Evolutionary conservation across 2,329 filamentous ascomycete species (phyloP), one percentile per base, ranked within the genome.

Genomic region (Aureobasidium melanogenum): DNA sequence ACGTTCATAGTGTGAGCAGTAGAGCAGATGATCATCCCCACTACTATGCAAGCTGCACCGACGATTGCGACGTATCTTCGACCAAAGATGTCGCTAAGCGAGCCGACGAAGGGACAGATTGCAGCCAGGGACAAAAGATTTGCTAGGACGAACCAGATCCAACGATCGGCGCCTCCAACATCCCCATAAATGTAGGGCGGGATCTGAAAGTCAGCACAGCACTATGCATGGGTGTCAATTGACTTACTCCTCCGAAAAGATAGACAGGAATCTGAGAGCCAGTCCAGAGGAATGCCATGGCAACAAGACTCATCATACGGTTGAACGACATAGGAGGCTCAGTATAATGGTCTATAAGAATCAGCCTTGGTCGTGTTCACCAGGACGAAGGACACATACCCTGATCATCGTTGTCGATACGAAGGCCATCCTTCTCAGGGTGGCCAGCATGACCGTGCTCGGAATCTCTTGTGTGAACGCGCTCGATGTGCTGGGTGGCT

Each of bases 71-170:
- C 83, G 67, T 79, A 82, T 63, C 83, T 78, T 62, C 85, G 81
- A 58, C 85, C 84, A 52, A 87, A 73, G 7, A 87, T 73, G 73
- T 88, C 85, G 1, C 84, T 86, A 0, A 88, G 72, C 1, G 82
- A 81, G 12, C 87, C 87, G 1, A 89, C 86, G 66, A 89, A 85
- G 10, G 83, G 83, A 62, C 81, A 84, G 1, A 85, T 73, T 3
- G 79, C 80, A 2, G 82, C 82, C 51, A 81, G 77, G 2, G 80
- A 77, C n/a, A 85, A 77, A 7, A 85, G 60, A 38, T 66, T 64
- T 5, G 74, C 77, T 2, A 78, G 73, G 14, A 82, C 75, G 72
- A 85, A 80, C 85, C 84, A 86, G n/a, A 83, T 76, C 79, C 81
- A 86, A 64, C 80, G 74, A 67, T 84, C 81, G 5, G 77, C 73